phyloP scores from a whole-genome alignment of 768 basidiomycete genomes.

The Suillus brevipes region DNA sequence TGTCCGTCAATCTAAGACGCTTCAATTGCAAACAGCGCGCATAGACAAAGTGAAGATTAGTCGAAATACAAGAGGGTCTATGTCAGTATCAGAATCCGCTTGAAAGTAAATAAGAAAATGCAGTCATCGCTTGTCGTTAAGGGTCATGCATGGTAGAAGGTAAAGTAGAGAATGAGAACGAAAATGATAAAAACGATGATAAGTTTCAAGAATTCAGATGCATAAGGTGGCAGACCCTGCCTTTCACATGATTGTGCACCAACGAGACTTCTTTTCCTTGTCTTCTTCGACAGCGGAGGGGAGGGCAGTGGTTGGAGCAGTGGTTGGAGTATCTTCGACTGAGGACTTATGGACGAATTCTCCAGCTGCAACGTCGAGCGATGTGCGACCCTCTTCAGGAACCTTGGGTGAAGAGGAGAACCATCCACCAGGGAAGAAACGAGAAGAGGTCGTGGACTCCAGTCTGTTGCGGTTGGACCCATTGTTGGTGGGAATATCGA shows the following conservation, averaged over 20 bases:
- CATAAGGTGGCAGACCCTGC: constrained; percentile 15
- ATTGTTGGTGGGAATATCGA: constrained; percentile 17
- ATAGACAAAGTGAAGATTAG: constrained; percentile 4
- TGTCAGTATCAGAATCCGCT: constrained; percentile 3
- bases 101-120: constrained; percentile 12
- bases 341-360: constrained; percentile 36
- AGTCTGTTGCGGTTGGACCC: constrained; percentile 35
- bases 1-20: not conserved
- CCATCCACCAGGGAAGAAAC: constrained; percentile 60
- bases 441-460: constrained; percentile 57
- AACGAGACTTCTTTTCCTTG: constrained; percentile 16
- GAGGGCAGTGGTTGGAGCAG: constrained; percentile 7
- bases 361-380: constrained; percentile 51
- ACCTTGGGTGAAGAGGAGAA: constrained; percentile 38
- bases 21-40: not conserved
- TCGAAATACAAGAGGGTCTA: not conserved
- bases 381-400: constrained; percentile 44
- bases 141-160: not conserved
- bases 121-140: constrained; percentile 6
- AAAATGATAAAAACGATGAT: constrained; percentile 5
- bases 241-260: constrained; percentile 20
- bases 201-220: constrained; percentile 7
- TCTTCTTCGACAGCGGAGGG: constrained; percentile 16
- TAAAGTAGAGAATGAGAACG: not conserved
- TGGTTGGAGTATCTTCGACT: constrained; percentile 9